A percentile compares a stretch with the other conserved stretches of the same genome.
phyloP scores from a whole-genome alignment of 2,329 filamentous ascomycete genomes.

The Corynespora cassiicola region DNA sequence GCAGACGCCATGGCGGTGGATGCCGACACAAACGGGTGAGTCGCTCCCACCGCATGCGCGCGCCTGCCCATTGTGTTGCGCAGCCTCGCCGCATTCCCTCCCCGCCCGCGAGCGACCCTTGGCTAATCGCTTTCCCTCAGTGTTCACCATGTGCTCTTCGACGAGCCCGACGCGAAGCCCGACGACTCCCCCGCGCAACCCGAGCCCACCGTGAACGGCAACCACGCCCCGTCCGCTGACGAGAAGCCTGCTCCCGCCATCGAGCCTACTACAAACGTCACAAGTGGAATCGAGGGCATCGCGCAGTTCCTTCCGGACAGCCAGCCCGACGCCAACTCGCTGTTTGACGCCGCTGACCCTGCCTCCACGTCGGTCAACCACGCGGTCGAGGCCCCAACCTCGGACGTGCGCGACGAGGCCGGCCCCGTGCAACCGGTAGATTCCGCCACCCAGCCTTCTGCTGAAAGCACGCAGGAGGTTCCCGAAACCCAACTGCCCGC shows the following conservation, averaged over 20 bases:
- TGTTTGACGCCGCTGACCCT: slow-evolving; percentile 42
- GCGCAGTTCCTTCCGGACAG: slow-evolving; percentile 52
- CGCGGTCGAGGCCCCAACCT: slow-evolving; percentile 49
- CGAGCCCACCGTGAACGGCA: slow-evolving; percentile 38
- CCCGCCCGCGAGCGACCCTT: slow-evolving; percentile 9
- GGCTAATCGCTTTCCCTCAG: slow-evolving; percentile 30
- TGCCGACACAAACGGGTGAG: slow-evolving; percentile 66
- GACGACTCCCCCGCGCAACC: slow-evolving; percentile 27
- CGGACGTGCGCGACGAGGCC: slow-evolving; percentile 41
- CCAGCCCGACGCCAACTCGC: slow-evolving; percentile 47
- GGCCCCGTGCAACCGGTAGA: slow-evolving; percentile 15
- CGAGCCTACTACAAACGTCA: slow-evolving; percentile 49
- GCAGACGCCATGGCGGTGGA: slow-evolving; percentile 61
- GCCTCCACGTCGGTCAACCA: slow-evolving; percentile 41
- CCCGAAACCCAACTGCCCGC: slow-evolving; percentile 34
- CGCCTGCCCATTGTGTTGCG: slow-evolving; percentile 9
- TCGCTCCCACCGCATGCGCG: slow-evolving; percentile 14
- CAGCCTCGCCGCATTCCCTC: slow-evolving; percentile 12
- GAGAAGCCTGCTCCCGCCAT: slow-evolving; percentile 32
- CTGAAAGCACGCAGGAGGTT: slow-evolving; percentile 36
- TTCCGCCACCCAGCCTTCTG: slow-evolving; percentile 14
- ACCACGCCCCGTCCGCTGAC: slow-evolving; percentile 28
- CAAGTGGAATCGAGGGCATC: slow-evolving; percentile 51
- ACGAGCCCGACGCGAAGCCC: slow-evolving; percentile 32
- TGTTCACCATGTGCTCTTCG: slow-evolving; percentile 43